Evolutionary conservation across 768 basidiomycete species (phyloP).

Genomic region (Leccinum pellstonianum): DNA sequence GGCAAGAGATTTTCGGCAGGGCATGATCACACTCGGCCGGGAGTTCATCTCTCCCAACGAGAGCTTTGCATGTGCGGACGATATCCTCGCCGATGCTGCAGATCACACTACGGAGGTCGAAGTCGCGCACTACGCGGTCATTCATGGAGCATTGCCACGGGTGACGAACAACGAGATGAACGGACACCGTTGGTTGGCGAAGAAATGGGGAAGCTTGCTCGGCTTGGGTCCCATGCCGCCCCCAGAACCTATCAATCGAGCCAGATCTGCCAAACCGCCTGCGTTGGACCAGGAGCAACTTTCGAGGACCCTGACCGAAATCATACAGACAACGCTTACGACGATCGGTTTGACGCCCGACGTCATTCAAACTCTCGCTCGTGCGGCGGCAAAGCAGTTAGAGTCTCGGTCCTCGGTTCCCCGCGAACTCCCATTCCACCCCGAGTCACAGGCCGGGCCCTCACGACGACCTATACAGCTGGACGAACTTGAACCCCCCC

Average conservation of each 20-base stretch:
- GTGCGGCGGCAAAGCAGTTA: no score
- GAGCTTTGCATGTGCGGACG: neutral
- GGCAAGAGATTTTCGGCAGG: constrained; percentile 5
- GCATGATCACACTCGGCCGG: constrained; percentile 3
- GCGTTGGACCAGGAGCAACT: no score
- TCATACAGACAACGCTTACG: no score
- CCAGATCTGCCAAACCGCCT: no score
- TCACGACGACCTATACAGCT: no score
- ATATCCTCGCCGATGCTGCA: neutral
- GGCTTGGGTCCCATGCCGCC: neutral
- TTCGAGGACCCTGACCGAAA: no score
- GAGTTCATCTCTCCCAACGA: constrained; percentile 4
- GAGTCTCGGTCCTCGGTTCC: no score
- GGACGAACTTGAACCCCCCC: no score
- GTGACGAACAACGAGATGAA: neutral
- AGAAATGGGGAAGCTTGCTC: constrained; percentile 8
- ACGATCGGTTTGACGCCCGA: no score
- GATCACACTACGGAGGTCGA: constrained; percentile 4
- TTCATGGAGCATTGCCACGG: constrained; percentile 1
- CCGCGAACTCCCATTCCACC: no score
- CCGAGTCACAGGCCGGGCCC: no score
- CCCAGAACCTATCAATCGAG: constrained; percentile 1
- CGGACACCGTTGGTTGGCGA: neutral
- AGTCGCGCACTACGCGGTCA: neutral
- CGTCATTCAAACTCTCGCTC: no score